A percentile compares a stretch with the other conserved stretches of the same genome.
Conservation (phyloP, 495 filamentous ascomycete species). For the Jackrogersella multiformis region DNA sequence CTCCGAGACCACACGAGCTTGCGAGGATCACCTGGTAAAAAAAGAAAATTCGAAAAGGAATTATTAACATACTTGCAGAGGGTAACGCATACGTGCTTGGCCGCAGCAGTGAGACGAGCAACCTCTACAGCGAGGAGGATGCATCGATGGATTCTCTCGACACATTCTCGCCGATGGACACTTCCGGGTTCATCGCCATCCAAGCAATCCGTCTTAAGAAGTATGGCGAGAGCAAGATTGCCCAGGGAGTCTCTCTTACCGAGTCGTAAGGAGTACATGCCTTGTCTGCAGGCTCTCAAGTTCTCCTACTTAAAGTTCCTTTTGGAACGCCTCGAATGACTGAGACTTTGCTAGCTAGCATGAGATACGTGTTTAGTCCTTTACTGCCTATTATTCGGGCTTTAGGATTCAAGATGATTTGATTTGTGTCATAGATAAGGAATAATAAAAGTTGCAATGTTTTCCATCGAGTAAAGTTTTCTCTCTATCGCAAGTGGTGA, state of each 20-base stretch:
- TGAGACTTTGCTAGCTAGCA: not conserved
- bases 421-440: not conserved
- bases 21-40: constrained; percentile 35
- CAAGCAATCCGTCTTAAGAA: constrained; percentile 90
- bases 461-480: too few species aligned
- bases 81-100: constrained; percentile 78
- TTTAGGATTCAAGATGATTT: not conserved
- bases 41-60: constrained; percentile 59
- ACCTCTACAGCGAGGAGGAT: constrained; percentile 85
- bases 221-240: constrained; percentile 76
- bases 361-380: not conserved
- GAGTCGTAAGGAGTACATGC: constrained; percentile 30
- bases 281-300: not conserved
- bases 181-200: constrained; percentile 81
- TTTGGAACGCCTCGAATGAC: not conserved
- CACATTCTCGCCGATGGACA: constrained; percentile 72
- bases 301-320: not conserved
- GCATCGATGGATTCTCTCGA: constrained; percentile 88
- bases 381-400: not conserved
- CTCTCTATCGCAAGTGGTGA: too few species aligned
- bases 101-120: constrained; percentile 77
- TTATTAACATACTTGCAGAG: constrained; percentile 76
- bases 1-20: not conserved
- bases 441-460: too few species aligned
- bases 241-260: constrained; percentile 63